Evolutionary conservation across 495 filamentous ascomycete genomes (phyloP).

Genomic region (Stereocaulon alpinum): DNA sequence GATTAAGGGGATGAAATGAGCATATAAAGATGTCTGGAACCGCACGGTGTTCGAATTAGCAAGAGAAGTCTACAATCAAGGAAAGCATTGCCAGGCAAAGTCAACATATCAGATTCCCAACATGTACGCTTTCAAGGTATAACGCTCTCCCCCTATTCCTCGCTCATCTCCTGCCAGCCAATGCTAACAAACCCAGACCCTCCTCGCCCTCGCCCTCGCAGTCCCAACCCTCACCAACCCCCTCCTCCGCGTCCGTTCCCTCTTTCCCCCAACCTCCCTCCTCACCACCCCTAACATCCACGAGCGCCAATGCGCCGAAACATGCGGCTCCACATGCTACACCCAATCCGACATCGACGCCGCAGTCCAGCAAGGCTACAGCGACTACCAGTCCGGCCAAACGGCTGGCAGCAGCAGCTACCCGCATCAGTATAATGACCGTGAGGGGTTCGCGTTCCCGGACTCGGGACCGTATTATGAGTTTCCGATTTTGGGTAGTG

Average conservation of each 20-base stretch:
- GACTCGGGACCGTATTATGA: slow-evolving; percentile 58
- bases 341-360: slow-evolving; percentile 34
- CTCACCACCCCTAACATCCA: slow-evolving; percentile 16
- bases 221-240: slow-evolving; percentile 2
- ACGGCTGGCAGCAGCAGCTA: slow-evolving; percentile 44
- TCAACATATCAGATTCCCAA: neutral
- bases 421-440: slow-evolving; percentile 64
- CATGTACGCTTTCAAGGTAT: slow-evolving; percentile 11
- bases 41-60: neutral
- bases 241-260: neutral
- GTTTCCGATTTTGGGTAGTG: slow-evolving; percentile 53
- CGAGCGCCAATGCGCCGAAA: slow-evolving; percentile 25
- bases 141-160: neutral
- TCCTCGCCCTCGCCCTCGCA: slow-evolving; percentile 3
- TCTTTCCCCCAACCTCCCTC: neutral
- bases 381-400: slow-evolving; percentile 36
- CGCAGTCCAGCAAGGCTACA: slow-evolving; percentile 36
- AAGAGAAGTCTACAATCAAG: neutral
- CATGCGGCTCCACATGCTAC: slow-evolving; percentile 42
- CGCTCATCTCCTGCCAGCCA: neutral
- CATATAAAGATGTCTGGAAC: neutral
- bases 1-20: neutral
- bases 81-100: neutral
- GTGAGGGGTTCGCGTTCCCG: slow-evolving; percentile 61
- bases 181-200: neutral